Evolutionary conservation across 805 yeast genomes (phyloP).

Genomic region (Saccharomycopsis sp.): DNA sequence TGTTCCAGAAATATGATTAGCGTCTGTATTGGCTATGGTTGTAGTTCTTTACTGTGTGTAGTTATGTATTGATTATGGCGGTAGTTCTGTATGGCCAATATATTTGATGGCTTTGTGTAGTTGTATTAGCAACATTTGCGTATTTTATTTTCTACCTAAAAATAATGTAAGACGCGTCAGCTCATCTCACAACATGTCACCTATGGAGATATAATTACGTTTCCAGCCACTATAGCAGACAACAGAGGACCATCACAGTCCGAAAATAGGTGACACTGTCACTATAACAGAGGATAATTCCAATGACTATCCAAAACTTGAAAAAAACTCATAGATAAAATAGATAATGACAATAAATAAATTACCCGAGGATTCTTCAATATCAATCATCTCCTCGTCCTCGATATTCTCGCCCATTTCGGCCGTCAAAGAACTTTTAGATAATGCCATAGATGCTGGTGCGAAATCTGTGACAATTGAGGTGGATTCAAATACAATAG

Average conservation of each 20-base stretch:
- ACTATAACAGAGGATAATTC: too few species aligned
- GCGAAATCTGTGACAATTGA: constrained; percentile 31
- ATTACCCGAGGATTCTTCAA: constrained; percentile 12
- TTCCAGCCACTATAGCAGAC: too few species aligned
- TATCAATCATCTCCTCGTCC: constrained; percentile 22
- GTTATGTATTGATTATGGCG: too few species aligned
- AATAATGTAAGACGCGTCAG: too few species aligned
- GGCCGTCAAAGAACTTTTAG: constrained; percentile 37
- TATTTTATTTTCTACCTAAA: too few species aligned
- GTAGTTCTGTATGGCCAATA: too few species aligned
- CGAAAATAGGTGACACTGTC: background rate
- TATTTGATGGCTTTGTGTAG: background rate
- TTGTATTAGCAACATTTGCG: background rate
- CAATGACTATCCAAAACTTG: background rate
- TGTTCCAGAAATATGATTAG: too few species aligned
- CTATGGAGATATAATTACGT: too few species aligned
- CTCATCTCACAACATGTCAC: too few species aligned
- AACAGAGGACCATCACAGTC: too few species aligned
- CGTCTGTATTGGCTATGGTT: too few species aligned
- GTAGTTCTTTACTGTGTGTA: too few species aligned
- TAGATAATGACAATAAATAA: constrained; percentile 6
- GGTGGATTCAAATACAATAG: constrained; percentile 34
- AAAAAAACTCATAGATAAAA: background rate
- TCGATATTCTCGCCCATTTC: constrained; percentile 32
- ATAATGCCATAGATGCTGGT: constrained; percentile 36